Evolutionary conservation across 2,329 filamentous ascomycete genomes (phyloP).

Genomic region (Ceratocystis alfenasii): DNA sequence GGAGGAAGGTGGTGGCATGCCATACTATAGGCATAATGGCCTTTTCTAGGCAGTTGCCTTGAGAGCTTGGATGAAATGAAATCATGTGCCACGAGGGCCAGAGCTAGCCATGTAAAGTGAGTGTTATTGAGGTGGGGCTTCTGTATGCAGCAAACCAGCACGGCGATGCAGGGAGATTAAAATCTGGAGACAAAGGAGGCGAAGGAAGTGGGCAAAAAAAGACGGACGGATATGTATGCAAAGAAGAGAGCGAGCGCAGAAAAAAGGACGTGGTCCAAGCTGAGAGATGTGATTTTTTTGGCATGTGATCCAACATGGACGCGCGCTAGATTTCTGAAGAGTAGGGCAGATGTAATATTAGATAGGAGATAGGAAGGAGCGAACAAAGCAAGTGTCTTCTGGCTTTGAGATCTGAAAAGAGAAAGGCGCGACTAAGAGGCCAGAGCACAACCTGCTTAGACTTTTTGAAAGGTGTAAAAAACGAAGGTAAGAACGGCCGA

Average conservation of each 20-base stretch:
- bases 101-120: background rate
- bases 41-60: background rate
- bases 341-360: background rate
- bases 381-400: background rate
- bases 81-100: background rate
- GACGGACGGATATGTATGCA: background rate
- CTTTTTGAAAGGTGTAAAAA: background rate
- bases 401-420: background rate
- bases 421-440: background rate
- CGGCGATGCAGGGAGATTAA: background rate
- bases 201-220: slow-evolving; percentile 1
- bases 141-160: background rate
- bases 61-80: background rate
- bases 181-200: slow-evolving; percentile 1
- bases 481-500: background rate
- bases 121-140: background rate
- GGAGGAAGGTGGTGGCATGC: background rate
- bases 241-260: background rate
- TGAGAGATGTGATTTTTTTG: slow-evolving; percentile 5
- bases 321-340: background rate
- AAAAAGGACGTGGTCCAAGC: slow-evolving; percentile 2
- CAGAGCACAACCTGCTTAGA: background rate
- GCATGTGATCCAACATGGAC: slow-evolving; percentile 13
- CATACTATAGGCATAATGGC: background rate
- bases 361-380: background rate